phyloP scores from a whole-genome alignment of 1,284 basidiomycete genomes.

The Trichosporon ovoides region DNA sequence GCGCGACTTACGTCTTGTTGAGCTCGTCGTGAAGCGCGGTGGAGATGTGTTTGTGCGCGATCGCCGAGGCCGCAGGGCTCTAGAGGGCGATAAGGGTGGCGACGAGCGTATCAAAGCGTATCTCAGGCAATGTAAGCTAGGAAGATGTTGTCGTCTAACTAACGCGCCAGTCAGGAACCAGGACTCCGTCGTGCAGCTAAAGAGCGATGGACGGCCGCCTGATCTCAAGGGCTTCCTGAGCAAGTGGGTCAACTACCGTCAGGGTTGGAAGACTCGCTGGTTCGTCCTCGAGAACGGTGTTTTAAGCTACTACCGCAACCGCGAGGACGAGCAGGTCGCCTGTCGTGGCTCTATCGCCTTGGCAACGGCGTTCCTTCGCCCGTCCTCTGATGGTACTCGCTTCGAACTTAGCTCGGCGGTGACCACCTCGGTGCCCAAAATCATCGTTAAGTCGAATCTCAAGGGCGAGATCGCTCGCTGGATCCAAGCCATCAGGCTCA shows the following conservation, averaged over 20 bases:
- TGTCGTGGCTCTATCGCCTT: conserved; percentile 85
- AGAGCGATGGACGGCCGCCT: conserved; percentile 54
- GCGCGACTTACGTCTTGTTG: conserved; percentile 74
- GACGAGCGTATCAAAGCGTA: conserved; percentile 75
- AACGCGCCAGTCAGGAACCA: conserved; percentile 68
- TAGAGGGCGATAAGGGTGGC: conserved; percentile 59
- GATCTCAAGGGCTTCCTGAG: conserved; percentile 61
- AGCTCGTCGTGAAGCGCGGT: conserved; percentile 74
- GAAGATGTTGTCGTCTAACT: conserved; percentile 1
- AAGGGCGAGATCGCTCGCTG: conserved; percentile 84
- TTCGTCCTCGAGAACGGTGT: conserved; percentile 85
- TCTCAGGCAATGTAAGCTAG: conserved; percentile 69
- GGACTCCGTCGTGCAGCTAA: conserved; percentile 52
- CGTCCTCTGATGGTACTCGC: conserved; percentile 53
- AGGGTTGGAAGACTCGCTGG: conserved; percentile 88
- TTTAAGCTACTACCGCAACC: conserved; percentile 75
- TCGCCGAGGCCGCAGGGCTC: conserved; percentile 66
- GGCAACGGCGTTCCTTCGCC: conserved; percentile 67
- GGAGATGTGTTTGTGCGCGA: conserved; percentile 89
- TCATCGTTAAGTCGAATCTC: conserved; percentile 87
- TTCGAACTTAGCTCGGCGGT: conserved; percentile 70
- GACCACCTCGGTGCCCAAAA: conserved; percentile 55
- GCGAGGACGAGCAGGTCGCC: conserved; percentile 83
- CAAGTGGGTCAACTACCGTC: conserved; percentile 48
- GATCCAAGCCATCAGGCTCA: conserved; percentile 67